Conservation (phyloP, 2,329 filamentous ascomycete genomes). For the Hypoxylon sp. region DNA sequence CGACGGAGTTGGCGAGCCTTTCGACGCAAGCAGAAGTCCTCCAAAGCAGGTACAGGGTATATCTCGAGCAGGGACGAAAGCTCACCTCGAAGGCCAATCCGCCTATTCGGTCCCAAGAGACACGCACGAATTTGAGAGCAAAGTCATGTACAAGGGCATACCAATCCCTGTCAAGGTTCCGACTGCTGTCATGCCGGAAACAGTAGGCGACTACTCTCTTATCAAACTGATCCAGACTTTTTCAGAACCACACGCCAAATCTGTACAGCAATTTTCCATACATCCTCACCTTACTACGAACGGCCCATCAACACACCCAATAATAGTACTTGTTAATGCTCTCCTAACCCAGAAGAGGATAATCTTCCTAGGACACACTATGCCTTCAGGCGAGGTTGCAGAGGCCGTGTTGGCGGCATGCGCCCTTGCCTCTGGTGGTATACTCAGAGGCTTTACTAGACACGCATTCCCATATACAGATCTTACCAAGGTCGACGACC, state of each 20-base stretch:
- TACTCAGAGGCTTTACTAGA: constrained; percentile 93
- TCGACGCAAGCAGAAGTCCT: constrained; percentile 66
- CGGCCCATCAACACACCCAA: constrained; percentile 89
- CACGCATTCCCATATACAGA: constrained; percentile 99
- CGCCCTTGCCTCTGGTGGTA: constrained; percentile 89
- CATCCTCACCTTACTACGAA: constrained; percentile 96
- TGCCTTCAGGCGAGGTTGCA: constrained; percentile 94
- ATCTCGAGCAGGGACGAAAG: constrained; percentile 74
- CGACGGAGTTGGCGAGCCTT: constrained; percentile 59
- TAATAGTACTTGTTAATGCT: constrained; percentile 94
- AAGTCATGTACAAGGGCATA: constrained; percentile 95
- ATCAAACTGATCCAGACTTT: constrained; percentile 98
- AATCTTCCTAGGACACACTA: constrained; percentile 95
- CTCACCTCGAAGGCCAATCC: constrained; percentile 72
- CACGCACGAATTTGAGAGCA: constrained; percentile 97
- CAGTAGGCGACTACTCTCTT: constrained; percentile 96
- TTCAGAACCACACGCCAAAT: constrained; percentile 83
- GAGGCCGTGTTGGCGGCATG: constrained; percentile 99
- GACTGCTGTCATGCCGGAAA: constrained; percentile 92
- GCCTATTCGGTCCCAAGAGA: constrained; percentile 87
- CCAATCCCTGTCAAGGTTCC: constrained; percentile 97
- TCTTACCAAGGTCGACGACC: constrained; percentile 95
- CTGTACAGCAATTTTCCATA: constrained; percentile 85
- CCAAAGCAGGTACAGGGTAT: constrained; percentile 63
- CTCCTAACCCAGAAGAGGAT: constrained; percentile 96